Evolutionary conservation across 495 filamentous ascomycete genomes (phyloP).

Genomic region (Penicillium malachiteum): DNA sequence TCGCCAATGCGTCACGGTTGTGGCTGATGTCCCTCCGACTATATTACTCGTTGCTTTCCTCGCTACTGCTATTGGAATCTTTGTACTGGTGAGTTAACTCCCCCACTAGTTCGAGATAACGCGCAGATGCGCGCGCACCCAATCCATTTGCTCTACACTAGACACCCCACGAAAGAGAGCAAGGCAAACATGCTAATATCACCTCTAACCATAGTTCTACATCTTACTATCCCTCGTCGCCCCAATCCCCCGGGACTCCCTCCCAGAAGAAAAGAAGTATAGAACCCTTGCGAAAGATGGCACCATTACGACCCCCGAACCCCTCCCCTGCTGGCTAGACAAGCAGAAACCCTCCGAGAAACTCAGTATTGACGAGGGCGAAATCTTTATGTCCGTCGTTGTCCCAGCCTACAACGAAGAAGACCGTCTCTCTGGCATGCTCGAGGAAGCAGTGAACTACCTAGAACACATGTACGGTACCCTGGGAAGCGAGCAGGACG

Average conservation of each 20-base stretch:
- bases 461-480: conserved; percentile 73
- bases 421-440: conserved; percentile 73
- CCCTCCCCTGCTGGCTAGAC: conserved; percentile 84
- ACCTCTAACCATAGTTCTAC: conserved; percentile 56
- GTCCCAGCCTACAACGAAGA: conserved; percentile 96
- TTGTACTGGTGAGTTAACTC: conserved; percentile 37
- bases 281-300: conserved; percentile 69
- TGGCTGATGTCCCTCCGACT: conserved; percentile 29
- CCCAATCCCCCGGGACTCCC: conserved; percentile 71
- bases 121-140: background rate
- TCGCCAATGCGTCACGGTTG: conserved; percentile 32
- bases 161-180: too few species aligned
- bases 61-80: conserved; percentile 32
- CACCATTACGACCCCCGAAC: conserved; percentile 52
- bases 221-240: conserved; percentile 69
- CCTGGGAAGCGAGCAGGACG: conserved; percentile 5
- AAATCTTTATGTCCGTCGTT: conserved; percentile 78
- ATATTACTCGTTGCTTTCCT: conserved; percentile 30
- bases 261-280: conserved; percentile 83
- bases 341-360: conserved; percentile 39
- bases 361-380: conserved; percentile 45
- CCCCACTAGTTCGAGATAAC: conserved; percentile 3
- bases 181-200: background rate
- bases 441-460: conserved; percentile 88
- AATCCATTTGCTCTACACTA: too few species aligned